Evolutionary conservation across 768 basidiomycete genomes (phyloP), one percentile per base, ranked within the genome.

Genomic region (Roridomyces roridus): DNA sequence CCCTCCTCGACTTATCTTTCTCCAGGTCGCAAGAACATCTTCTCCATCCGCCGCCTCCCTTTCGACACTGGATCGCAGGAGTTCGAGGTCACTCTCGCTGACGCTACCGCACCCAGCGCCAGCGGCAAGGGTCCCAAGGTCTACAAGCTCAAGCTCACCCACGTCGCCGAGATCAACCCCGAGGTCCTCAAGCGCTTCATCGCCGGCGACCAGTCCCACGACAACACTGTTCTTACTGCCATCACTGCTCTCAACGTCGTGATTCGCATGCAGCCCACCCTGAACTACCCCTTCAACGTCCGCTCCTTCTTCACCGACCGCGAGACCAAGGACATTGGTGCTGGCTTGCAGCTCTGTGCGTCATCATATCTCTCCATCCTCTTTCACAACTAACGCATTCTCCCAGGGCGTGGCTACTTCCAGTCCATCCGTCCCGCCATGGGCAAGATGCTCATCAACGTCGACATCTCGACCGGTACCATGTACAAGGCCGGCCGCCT

Each of bases 11-110:
- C 28, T 24, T 18, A 17, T 45, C 43, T 10, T 45, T n/a, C 2
- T 93, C 92, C 57, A 92, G 91, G 91, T 0, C 79, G 89, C 37
- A 93, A 92, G 70, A 93, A 92, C 59, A 69, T 81, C 55, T 94
- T 90, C 64, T 78, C 87, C 21, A 72, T 84, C 14, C 77, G 81
- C 36, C 77, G 81, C 53, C 76, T 92, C 8, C 83, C 86, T 0
- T 85, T 94, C 25, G 78, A 76, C 2, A 69, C 64, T 0, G 73
- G 77, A 35, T 77, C 75, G 7, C 79, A 80, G 59, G 88, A 92
- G 86, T 91, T 92, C 58, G 77, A 83, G 39, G 86, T 92, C 5
- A 70, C 76, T 49, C 74, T 88, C 29, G 71, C 74, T 2, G 78
- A 81, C 40, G 60, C n/a, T n/a, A n/a, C 61, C 11, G 53, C 68